A percentile compares a stretch with the other conserved stretches of the same genome.
Conservation (phyloP, 768 basidiomycete genomes). For the Harrya chromipes region DNA sequence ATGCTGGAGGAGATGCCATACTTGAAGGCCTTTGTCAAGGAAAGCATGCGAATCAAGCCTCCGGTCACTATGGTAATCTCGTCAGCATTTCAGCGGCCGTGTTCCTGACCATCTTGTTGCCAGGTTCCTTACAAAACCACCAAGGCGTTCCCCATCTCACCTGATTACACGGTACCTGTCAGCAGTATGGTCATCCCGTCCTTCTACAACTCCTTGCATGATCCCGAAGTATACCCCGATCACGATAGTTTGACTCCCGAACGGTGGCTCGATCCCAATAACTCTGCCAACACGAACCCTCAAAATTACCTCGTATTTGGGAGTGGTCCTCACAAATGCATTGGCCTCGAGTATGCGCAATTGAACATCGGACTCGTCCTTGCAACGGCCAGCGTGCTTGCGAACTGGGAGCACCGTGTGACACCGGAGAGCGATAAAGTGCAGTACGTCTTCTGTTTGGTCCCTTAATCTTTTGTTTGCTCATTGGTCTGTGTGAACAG, state of each 20-base stretch:
- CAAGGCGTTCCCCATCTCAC: slow-evolving; percentile 87
- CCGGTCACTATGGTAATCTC: slow-evolving; percentile 87
- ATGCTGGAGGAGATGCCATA: slow-evolving; percentile 93
- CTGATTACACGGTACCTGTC: slow-evolving; percentile 89
- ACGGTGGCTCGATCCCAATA: slow-evolving; percentile 86
- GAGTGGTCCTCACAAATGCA: slow-evolving; percentile 88
- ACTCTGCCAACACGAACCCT: slow-evolving; percentile 76
- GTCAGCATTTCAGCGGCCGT: slow-evolving; percentile 1
- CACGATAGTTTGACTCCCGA: slow-evolving; percentile 84
- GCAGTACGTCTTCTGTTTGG: slow-evolving; percentile 51
- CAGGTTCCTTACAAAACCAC: slow-evolving; percentile 92
- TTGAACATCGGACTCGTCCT: slow-evolving; percentile 88
- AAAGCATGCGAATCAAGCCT: slow-evolving; percentile 86
- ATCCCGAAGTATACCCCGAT: slow-evolving; percentile 81
- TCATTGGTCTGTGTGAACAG: slow-evolving; percentile 35
- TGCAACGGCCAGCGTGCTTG: slow-evolving; percentile 73
- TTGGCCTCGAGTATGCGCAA: slow-evolving; percentile 88
- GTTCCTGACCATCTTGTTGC: slow-evolving; percentile 12
- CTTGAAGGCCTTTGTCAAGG: slow-evolving; percentile 88
- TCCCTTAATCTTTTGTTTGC: background rate
- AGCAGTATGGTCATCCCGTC: slow-evolving; percentile 94
- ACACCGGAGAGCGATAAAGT: slow-evolving; percentile 79
- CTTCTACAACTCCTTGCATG: slow-evolving; percentile 91
- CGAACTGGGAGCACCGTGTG: slow-evolving; percentile 85
- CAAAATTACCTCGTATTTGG: slow-evolving; percentile 97